A percentile compares a stretch with the other conserved stretches of the same genome.
phyloP scores from a whole-genome alignment of 768 basidiomycete genomes.

The Imleria badia region DNA sequence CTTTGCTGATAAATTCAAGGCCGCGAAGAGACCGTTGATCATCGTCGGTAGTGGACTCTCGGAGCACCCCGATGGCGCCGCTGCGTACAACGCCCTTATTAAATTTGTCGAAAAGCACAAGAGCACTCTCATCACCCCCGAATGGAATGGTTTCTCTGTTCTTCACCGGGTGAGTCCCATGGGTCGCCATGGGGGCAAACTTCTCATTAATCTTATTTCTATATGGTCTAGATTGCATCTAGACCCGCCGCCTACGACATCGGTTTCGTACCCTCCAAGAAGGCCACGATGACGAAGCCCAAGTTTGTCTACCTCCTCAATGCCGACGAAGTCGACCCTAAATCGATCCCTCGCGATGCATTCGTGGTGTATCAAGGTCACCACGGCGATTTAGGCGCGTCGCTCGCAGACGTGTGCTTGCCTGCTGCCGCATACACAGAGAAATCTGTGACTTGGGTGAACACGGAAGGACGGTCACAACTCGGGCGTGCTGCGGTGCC shows the following conservation, averaged over 20 bases:
- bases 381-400: slow-evolving; percentile 95
- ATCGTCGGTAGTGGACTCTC: slow-evolving; percentile 86
- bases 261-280: slow-evolving; percentile 85
- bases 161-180: slow-evolving; percentile 74
- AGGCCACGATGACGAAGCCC: slow-evolving; percentile 71
- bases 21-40: slow-evolving; percentile 88
- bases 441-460: slow-evolving; percentile 88
- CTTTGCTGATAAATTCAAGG: slow-evolving; percentile 85
- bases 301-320: slow-evolving; percentile 98
- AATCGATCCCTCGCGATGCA: slow-evolving; percentile 83
- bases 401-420: slow-evolving; percentile 94
- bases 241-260: slow-evolving; percentile 93
- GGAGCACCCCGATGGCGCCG: slow-evolving; percentile 83
- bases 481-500: slow-evolving; percentile 88
- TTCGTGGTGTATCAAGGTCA: slow-evolving; percentile 99
- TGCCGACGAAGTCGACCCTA: slow-evolving; percentile 90
- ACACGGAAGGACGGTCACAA: slow-evolving; percentile 94
- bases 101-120: slow-evolving; percentile 81
- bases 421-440: slow-evolving; percentile 96
- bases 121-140: slow-evolving; percentile 70
- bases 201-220: not conserved
- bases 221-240: slow-evolving; percentile 70
- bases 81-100: slow-evolving; percentile 72
- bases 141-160: slow-evolving; percentile 95
- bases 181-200: not conserved